Evolutionary conservation across 2,329 filamentous ascomycete species (phyloP).

Genomic region (Colletotrichum sansevieriae): DNA sequence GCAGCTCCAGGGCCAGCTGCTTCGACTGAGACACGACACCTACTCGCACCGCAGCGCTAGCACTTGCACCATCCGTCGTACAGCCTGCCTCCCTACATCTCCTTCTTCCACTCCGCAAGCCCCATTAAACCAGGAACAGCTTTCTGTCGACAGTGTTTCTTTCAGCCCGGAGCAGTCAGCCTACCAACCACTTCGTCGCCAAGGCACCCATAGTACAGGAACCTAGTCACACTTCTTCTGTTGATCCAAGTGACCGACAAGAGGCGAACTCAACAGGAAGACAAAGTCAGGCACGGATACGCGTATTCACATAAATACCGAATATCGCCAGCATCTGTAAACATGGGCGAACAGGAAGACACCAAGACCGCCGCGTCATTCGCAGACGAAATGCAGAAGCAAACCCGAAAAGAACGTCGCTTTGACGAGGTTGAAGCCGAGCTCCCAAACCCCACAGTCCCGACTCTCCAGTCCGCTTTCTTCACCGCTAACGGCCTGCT

Average conservation of each 20-base stretch:
- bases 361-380: constrained; percentile 43
- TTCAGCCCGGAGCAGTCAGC: constrained; percentile 34
- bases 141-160: constrained; percentile 5
- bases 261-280: constrained; percentile 11
- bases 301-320: background rate
- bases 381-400: constrained; percentile 62
- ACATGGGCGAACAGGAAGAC: constrained; percentile 27
- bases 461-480: constrained; percentile 47
- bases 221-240: constrained; percentile 27
- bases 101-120: background rate
- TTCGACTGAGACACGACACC: constrained; percentile 31
- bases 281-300: constrained; percentile 1
- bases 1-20: background rate
- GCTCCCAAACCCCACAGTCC: constrained; percentile 54
- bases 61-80: too few relatives aligned
- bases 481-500: constrained; percentile 55
- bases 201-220: constrained; percentile 28
- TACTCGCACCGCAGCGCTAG: background rate
- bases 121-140: constrained; percentile 18
- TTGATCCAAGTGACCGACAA: constrained; percentile 28
- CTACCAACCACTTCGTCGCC: constrained; percentile 39
- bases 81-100: constrained; percentile 16
- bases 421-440: constrained; percentile 65
- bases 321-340: constrained; percentile 1
- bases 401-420: constrained; percentile 61